Base-by-base conservation (phyloP, 768 basidiomycete genomes). In the Trametes coccinea region DNA sequence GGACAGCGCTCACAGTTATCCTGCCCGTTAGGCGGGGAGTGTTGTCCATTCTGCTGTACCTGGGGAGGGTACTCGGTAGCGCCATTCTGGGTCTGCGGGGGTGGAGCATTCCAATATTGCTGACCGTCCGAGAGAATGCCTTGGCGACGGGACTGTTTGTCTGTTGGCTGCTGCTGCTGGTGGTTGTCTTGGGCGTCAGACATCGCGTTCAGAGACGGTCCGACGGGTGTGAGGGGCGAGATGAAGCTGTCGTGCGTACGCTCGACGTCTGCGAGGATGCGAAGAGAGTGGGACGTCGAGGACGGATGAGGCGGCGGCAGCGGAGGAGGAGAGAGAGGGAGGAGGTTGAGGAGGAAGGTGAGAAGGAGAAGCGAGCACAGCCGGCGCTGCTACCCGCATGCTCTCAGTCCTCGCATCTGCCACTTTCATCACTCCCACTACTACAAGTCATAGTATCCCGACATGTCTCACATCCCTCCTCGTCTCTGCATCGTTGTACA, bases 1-100 rank as follows among this genome's bases (percentile, higher is more conserved):
- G 37, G 56, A 52, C 43, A 22, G 41, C 41, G 60, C 66, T 67
- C 66, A 67, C 66, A 44, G 56, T 65, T n/a, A 55, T 65, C 64
- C 59, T 56, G 54, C 17, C 56, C 56, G 17, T 54, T 43, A 3
- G 37, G 29, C 30, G 37, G 41, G 14, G 41, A 53, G 57, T 59
- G 34, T 48, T 55, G 50, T 22, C 57, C 62, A 29, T 60, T 51
- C 14, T 31, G 31, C n/a, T 33, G n/a, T 30, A 43, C 58, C 2
- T 49, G 16, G 2, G 48, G 11, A 13, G 27, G 29, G 43, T 59
- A 53, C 0, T 29, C 56, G 29, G 57, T 33, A 33, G 33, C 49
- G 7, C 14, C 53, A 34, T 59, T 53, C 17, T 63, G 48, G 39
- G 59, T 29, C 4, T 45, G 34, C 29, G 22, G 62, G 53, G 59